Conservation (phyloP, 2,329 filamentous ascomycete genomes). For the Cryphonectria nitschkei region DNA sequence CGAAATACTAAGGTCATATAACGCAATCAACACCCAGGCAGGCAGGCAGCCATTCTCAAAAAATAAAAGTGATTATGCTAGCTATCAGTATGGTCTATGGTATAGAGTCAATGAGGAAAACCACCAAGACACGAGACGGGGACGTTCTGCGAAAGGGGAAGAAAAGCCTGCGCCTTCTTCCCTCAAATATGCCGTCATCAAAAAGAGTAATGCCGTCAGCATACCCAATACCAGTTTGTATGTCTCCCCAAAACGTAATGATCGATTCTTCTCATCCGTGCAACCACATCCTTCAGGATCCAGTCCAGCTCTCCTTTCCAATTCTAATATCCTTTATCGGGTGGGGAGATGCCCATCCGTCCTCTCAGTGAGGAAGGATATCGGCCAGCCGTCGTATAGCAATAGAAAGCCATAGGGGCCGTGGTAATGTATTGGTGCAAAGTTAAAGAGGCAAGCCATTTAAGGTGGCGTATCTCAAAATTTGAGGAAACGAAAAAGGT, state of each 20-base stretch:
- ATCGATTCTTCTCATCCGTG: background rate
- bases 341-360: background rate
- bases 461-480: background rate
- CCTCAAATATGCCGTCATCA: background rate
- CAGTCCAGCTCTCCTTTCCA: background rate
- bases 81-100: conserved; percentile 5
- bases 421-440: background rate
- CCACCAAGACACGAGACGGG: background rate
- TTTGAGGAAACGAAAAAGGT: background rate
- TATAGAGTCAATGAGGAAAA: background rate
- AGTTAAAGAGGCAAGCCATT: background rate
- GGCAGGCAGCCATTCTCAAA: background rate
- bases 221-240: background rate
- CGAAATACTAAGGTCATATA: background rate
- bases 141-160: background rate
- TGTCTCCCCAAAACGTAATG: background rate
- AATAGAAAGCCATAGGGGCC: background rate
- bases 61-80: conserved; percentile 19
- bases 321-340: too few species aligned
- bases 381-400: background rate
- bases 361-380: background rate
- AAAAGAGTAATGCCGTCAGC: background rate
- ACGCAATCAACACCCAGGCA: background rate
- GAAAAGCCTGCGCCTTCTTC: background rate
- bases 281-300: background rate